These are phyloP conservation scores for Henckelia pumila DNA, from an alignment of 257 asterid species.

Conservation along the genomic window DNA sequence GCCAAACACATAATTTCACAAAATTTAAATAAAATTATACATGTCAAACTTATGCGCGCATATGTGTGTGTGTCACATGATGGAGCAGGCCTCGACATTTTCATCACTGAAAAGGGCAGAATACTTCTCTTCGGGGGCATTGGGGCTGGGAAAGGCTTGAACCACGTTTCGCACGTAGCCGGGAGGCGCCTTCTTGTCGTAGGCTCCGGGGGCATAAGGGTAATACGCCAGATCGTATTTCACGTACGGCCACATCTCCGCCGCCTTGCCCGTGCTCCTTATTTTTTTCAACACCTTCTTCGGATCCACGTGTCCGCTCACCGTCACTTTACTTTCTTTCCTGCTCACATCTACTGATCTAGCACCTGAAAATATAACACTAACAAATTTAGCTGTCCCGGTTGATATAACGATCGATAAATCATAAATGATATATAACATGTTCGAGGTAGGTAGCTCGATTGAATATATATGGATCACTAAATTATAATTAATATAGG, in stretches of 20 bases:
- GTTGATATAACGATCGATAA: too few species aligned
- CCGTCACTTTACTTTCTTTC: constrained; percentile 60
- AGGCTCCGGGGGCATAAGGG: constrained; percentile 66
- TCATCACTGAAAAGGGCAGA: constrained; percentile 66
- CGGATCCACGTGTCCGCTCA: constrained; percentile 55
- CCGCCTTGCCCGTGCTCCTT: constrained; percentile 57
- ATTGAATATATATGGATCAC: too few species aligned
- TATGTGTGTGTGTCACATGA: constrained; percentile 42
- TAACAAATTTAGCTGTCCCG: too few species aligned
- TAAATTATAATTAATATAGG: too few species aligned
- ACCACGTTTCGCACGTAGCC: constrained; percentile 64
- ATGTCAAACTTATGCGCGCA: too few species aligned
- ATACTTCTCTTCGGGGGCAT: constrained; percentile 35
- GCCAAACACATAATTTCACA: background rate
- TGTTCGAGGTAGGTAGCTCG: too few species aligned
- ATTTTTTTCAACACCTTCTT: constrained; percentile 55
- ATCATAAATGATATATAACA: too few species aligned
- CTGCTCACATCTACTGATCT: constrained; percentile 55
- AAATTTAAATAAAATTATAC: too few species aligned
- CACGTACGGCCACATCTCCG: constrained; percentile 76
- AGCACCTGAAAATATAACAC: constrained; percentile 40
- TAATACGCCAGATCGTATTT: constrained; percentile 49
- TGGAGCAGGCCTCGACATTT: constrained; percentile 64
- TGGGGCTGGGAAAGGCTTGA: constrained; percentile 53
- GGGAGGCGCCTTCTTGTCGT: constrained; percentile 79